These are phyloP conservation scores for Penicillium sp. DNA, from an alignment of 2,329 filamentous ascomycete species.

Conservation along the genomic window DNA sequence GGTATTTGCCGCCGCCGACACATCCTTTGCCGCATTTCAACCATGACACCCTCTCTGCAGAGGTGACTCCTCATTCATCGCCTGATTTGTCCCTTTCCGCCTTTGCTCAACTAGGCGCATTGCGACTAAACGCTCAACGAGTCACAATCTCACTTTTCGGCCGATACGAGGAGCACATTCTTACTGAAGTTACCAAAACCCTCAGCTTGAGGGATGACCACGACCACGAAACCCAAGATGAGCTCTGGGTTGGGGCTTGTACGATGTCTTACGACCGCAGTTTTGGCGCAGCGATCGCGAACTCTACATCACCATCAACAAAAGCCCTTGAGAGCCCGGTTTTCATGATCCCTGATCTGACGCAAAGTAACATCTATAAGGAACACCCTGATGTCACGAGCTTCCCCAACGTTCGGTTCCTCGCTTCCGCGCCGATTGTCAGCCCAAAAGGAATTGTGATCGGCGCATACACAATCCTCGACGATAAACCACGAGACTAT, in stretches of 20 bases:
- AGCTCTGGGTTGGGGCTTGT: constrained; percentile 21
- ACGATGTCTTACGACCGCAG: constrained; percentile 21
- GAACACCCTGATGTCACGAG: constrained; percentile 32
- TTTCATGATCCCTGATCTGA: constrained; percentile 37
- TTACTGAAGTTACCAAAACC: constrained; percentile 32
- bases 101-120: constrained; percentile 32
- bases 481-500: constrained; percentile 57
- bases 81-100: too few species aligned
- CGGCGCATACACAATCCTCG: constrained; percentile 62
- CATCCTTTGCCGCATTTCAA: too few species aligned
- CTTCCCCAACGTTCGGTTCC: constrained; percentile 46
- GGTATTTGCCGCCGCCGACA: too few species aligned
- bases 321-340: neutral
- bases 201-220: constrained; percentile 18
- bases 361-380: constrained; percentile 36
- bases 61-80: too few species aligned
- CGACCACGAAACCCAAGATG: constrained; percentile 6
- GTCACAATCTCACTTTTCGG: constrained; percentile 35
- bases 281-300: constrained; percentile 11
- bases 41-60: too few species aligned
- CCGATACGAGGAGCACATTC: constrained; percentile 26
- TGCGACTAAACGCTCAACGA: constrained; percentile 27
- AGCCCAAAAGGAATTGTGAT: constrained; percentile 59
- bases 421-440: constrained; percentile 62
- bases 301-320: neutral